These are phyloP conservation scores for Claviceps cyperi DNA, from an alignment of 2,329 filamentous ascomycete genomes.

Conservation along the genomic window DNA sequence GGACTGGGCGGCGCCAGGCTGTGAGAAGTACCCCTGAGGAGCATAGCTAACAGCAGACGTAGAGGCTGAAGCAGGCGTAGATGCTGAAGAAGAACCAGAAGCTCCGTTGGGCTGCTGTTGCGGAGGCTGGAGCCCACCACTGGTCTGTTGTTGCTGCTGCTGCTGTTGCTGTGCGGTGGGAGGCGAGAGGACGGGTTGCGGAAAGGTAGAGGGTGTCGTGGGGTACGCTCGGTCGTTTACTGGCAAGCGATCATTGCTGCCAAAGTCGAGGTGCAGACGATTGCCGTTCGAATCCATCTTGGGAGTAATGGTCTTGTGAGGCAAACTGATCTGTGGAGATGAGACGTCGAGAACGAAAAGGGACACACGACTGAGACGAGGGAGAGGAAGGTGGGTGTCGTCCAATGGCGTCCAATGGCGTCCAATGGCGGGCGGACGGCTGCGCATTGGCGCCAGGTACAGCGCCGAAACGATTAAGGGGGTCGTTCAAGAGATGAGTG, in stretches of 20 bases:
- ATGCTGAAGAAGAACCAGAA: too few species aligned
- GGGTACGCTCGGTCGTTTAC: conserved; percentile 56
- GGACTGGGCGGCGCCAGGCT: conserved; percentile 36
- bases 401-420: too few species aligned
- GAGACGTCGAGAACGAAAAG: background rate
- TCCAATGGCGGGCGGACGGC: too few species aligned
- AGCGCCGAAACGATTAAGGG: too few species aligned
- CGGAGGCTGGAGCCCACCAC: conserved; percentile 14
- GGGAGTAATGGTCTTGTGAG: background rate
- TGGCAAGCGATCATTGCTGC: conserved; percentile 49
- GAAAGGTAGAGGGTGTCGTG: conserved; percentile 84
- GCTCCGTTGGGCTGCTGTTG: conserved; percentile 31
- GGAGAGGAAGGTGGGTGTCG: too few species aligned
- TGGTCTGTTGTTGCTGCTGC: conserved; percentile 23
- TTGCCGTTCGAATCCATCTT: conserved; percentile 43
- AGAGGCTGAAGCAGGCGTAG: conserved; percentile 15
- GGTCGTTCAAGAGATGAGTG: too few species aligned
- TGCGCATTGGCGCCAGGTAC: too few species aligned
- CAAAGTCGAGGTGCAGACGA: conserved; percentile 51
- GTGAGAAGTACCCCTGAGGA: conserved; percentile 44
- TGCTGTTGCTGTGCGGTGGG: conserved; percentile 20
- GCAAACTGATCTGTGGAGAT: background rate
- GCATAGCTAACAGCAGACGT: conserved; percentile 21
- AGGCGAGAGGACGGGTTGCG: conserved; percentile 7
- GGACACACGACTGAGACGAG: too few species aligned